Percentiles rank a stretch among this genome's conserved stretches.
Evolutionary conservation across 495 filamentous ascomycete genomes (phyloP).

Genomic region (Aspergillus saccharolyticus): DNA sequence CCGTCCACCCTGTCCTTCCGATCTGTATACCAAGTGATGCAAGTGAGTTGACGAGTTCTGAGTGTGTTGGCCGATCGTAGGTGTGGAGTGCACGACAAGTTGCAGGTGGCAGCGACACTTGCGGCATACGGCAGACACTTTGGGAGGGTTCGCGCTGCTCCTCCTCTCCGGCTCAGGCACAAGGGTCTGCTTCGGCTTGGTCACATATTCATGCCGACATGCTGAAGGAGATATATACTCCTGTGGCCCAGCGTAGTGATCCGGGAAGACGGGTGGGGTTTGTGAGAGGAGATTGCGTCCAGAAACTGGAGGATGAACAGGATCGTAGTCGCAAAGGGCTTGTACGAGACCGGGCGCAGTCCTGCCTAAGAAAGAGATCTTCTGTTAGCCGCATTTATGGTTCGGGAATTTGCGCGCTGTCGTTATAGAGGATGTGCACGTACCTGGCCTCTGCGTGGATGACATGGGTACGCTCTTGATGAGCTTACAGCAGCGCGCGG

Average conservation of each 20-base stretch:
- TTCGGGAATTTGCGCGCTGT: not conserved
- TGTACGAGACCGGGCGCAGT: slow-evolving; percentile 56
- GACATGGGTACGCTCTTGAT: slow-evolving; percentile 27
- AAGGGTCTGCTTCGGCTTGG: slow-evolving; percentile 49
- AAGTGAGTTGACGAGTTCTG: slow-evolving; percentile 29
- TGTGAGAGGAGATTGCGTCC: slow-evolving; percentile 52
- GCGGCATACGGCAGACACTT: slow-evolving; percentile 51
- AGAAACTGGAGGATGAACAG: slow-evolving; percentile 38
- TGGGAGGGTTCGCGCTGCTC: slow-evolving; percentile 37
- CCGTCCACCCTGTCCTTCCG: slow-evolving; percentile 32
- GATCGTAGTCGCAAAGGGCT: slow-evolving; percentile 55
- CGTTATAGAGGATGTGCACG: slow-evolving; percentile 8
- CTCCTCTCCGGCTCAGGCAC: slow-evolving; percentile 35
- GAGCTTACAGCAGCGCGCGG: slow-evolving; percentile 13
- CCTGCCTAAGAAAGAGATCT: slow-evolving; percentile 50
- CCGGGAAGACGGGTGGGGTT: slow-evolving; percentile 41
- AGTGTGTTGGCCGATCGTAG: slow-evolving; percentile 14
- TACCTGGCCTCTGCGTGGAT: slow-evolving; percentile 33
- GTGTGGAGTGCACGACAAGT: slow-evolving; percentile 41
- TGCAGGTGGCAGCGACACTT: slow-evolving; percentile 54
- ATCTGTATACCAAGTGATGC: slow-evolving; percentile 44
- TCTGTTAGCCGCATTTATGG: slow-evolving; percentile 3
- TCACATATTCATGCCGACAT: slow-evolving; percentile 53
- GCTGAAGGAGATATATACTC: slow-evolving; percentile 35
- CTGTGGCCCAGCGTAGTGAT: slow-evolving; percentile 23